Base-by-base conservation (phyloP, 2,329 filamentous ascomycete genomes). In the Sporothrix globosa region DNA sequence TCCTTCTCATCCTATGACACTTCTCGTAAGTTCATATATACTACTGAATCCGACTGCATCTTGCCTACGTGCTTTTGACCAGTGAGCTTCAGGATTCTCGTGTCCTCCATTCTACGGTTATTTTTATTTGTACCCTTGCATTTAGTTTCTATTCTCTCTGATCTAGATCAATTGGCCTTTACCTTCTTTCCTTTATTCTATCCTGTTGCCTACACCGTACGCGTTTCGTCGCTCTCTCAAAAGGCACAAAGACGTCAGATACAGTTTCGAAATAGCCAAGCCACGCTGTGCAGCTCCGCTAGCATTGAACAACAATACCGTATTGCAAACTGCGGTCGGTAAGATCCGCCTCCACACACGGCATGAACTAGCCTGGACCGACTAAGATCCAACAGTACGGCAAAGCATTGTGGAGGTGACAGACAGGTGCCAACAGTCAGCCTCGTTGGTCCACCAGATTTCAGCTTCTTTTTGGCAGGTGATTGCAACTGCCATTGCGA, bases 1-100 rank as follows among this genome's bases (percentile, higher is more conserved):
- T 50, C 27, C 44, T 21, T 53, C n/a, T n/a, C 63, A 41, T 44
- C 41, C 41, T 44, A 17, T 14, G 11, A 2, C 30, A 21, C 48
- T 53, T n/a, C 30, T 41, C 30, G 4, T 17, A 52, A 41, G 63
- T 41, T 63, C 58, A 63, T 63, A 63, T 46, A 46, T 27, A 46
- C 27, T n/a, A 53, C 50, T 24, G 4, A 7, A 17, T 10, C 14
- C 52, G 24, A 19, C 52, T 30, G 39, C 21, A 24, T 17, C 58
- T 19, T 7, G 4, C 27, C 21, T 17, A 17, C 39, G 19, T 63
- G 4, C n/a, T 11, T 13, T 24, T 17, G 11, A 44, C 41, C 58
- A 44, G 10, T 27, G 21, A 21, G 3, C 21, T 39, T 44, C 41
- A 44, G 10, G 13, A 11, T 46, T 24, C 14, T n/a, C 24, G 39